These are phyloP conservation scores for Phytophthora ramorum DNA, from an alignment of 352 stramenopile genomes.

Conservation along the genomic window DNA sequence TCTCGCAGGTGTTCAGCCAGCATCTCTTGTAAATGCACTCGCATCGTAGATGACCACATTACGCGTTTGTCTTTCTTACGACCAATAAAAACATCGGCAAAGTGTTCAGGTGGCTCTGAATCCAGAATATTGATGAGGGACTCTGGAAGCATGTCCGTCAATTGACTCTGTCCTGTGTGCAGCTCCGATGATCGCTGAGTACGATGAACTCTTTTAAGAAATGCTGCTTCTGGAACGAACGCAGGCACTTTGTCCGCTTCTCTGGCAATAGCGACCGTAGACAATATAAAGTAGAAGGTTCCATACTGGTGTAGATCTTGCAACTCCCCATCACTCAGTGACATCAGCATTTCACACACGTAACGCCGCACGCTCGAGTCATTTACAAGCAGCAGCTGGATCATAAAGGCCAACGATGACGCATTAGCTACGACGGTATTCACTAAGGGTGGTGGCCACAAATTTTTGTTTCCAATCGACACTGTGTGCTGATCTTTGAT, in stretches of 20 bases:
- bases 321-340: constrained; percentile 50
- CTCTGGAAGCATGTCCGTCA: constrained; percentile 77
- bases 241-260: constrained; percentile 28
- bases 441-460: constrained; percentile 64
- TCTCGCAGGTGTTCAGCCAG: constrained; percentile 75
- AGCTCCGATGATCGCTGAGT: constrained; percentile 60
- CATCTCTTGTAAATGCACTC: constrained; percentile 74
- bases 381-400: constrained; percentile 75
- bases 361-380: constrained; percentile 53
- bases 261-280: constrained; percentile 34
- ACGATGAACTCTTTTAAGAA: constrained; percentile 76
- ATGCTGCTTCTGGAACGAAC: constrained; percentile 64
- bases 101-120: constrained; percentile 59
- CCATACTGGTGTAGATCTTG: constrained; percentile 67
- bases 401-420: constrained; percentile 54
- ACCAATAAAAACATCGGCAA: constrained; percentile 71
- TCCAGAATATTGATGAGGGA: constrained; percentile 77
- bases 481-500: constrained; percentile 51
- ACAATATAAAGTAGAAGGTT: constrained; percentile 82
- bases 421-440: constrained; percentile 64
- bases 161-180: constrained; percentile 61
- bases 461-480: constrained; percentile 29
- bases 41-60: constrained; percentile 76
- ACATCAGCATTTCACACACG: constrained; percentile 72
- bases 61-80: constrained; percentile 69